Percentiles rank a stretch among this genome's conserved stretches.
These are phyloP conservation scores for Botrytis squamosa DNA, from an alignment of 2,329 filamentous ascomycete species.

Conservation along the genomic window DNA sequence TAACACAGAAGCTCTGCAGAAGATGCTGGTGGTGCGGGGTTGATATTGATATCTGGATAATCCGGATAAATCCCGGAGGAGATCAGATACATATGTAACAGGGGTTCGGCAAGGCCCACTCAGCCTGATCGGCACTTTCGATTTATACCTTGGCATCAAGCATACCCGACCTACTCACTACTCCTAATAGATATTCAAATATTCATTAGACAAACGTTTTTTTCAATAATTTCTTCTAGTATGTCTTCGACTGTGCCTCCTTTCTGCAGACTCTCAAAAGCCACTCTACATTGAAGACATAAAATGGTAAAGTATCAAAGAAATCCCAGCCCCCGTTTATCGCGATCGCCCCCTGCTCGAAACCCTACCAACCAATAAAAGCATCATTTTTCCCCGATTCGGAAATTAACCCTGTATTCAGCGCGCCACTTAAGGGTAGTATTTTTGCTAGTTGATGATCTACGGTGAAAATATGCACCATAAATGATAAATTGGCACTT, in stretches of 20 bases:
- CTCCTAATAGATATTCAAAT: neutral
- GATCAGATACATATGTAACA: neutral
- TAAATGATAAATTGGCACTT: neutral
- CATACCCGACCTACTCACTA: too few relatives aligned
- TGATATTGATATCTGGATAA: neutral
- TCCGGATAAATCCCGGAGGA: neutral
- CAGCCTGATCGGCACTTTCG: neutral
- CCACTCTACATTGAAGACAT: too few relatives aligned
- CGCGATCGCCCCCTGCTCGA: neutral
- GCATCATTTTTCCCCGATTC: slow-evolving; percentile 18
- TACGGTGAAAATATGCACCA: slow-evolving; percentile 17
- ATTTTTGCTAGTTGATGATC: neutral
- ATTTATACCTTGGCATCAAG: neutral
- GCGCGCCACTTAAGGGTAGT: neutral
- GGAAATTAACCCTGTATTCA: slow-evolving; percentile 18
- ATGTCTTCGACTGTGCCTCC: neutral
- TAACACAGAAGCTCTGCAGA: neutral
- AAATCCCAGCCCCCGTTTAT: neutral
- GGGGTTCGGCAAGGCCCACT: neutral
- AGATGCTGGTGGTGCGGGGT: neutral
- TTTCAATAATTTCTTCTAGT: neutral
- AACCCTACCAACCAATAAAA: slow-evolving; percentile 6
- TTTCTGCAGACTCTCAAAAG: neutral
- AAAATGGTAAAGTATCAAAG: neutral
- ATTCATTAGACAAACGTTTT: neutral